A percentile compares a stretch with the other conserved stretches of the same genome.
Evolutionary conservation across 495 filamentous ascomycete genomes (phyloP).

Genomic region (Beverwykella pulmonaria): DNA sequence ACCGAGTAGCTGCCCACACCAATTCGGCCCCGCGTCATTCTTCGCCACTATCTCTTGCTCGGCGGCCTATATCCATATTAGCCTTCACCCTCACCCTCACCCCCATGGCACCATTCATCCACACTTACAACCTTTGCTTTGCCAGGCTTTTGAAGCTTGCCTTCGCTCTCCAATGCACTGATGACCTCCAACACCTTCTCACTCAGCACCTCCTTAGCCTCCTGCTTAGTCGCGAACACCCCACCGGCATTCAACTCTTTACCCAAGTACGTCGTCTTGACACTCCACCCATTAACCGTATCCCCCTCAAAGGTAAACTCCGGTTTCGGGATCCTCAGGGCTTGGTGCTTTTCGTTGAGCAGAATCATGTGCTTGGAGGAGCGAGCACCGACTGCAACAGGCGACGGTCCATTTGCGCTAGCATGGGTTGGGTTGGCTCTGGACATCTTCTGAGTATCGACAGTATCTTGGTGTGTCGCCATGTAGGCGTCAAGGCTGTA

Average conservation of each 20-base stretch:
- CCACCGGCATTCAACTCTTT: constrained; percentile 1
- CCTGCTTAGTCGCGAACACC: constrained; percentile 22
- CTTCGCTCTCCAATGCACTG: constrained; percentile 1
- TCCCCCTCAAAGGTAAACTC: constrained; percentile 11
- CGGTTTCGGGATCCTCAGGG: not conserved
- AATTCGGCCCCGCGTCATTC: constrained; percentile 16
- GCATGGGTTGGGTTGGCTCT: not conserved
- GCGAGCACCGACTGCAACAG: not conserved
- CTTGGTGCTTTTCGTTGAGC: constrained; percentile 27
- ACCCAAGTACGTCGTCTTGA: constrained; percentile 9
- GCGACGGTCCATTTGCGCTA: not conserved
- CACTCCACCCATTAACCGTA: constrained; percentile 16
- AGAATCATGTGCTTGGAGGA: not conserved
- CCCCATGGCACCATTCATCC: no score
- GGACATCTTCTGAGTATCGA: not conserved
- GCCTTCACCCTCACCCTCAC: no score
- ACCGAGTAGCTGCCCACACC: constrained; percentile 29
- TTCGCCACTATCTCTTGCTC: no score
- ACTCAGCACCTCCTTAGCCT: constrained; percentile 38
- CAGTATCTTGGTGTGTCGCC: not conserved
- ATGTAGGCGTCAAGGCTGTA: constrained; percentile 13
- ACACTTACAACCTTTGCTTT: no score
- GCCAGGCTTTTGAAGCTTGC: constrained; percentile 8
- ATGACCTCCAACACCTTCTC: constrained; percentile 15
- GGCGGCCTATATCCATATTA: no score